Base-by-base conservation (phyloP, 768 basidiomycete species). In the Lactarius evosmus region DNA sequence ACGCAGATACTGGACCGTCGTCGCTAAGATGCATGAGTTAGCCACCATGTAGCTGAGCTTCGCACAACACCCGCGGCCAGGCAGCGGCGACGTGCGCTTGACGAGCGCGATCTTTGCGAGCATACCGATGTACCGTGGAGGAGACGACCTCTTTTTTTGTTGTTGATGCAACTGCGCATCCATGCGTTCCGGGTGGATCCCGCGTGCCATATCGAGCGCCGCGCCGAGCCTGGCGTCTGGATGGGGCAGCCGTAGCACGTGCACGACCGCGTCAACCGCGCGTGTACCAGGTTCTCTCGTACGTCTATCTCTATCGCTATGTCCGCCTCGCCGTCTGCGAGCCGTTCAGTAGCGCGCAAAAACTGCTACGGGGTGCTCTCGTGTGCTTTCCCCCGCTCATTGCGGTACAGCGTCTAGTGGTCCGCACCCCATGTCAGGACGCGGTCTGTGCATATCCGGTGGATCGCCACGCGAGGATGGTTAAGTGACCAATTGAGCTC, bases 281-380 rank as follows among this genome's bases (percentile, higher is more conserved):
- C 77, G 38, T 80, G 73, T 70, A 85, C 82, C 16, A 89, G 73
- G 5, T 75, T 70, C 56, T 86, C 84, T 41, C 78, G 77, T 17
- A 89, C 61, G 51, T 83, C 70, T 85, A 93, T 89, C 36, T 89
- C 83, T 19, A 98, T 75, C 4, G 80, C 78, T 1, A 73, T 85
- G 65, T 93, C 88, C 11, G 91, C 87, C 73, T 93, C 86, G 17
- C 69, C 69, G 2, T 78, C 75, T 2, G 80, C 74, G 7, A 98
- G 85, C 67, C 83, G 80, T 67, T 95, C 84, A 0, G 78, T 73
- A 19, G 75, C 66, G 29, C 75, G 77, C 58, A 98, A 76, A 77
- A 99, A 98, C 75, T 78, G 79, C 85, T 87, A 86, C 22, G 98
- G 74, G 25, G 95, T 83, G 5, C 83, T 79, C 74, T 97, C 95